Evolutionary conservation across 306 rosid genomes (phyloP), one percentile per base, ranked within the genome.

Genomic region (Cicer judaicum): DNA sequence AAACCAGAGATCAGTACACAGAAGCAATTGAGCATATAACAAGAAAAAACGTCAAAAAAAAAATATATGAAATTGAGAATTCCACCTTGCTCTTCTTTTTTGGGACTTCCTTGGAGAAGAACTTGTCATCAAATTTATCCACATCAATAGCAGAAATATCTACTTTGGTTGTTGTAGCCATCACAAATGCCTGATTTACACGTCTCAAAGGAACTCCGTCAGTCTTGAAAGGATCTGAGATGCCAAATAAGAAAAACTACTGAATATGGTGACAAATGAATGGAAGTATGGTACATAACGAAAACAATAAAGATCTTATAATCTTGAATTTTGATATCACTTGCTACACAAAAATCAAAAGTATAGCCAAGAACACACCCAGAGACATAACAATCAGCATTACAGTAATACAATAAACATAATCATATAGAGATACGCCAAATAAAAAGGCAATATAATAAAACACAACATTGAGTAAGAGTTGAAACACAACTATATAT

Each of bases 151-250:
- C 86, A 39, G 90, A 80, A 16, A 89, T 41, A 74, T 89, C 95
- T 14, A 89, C 85, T 79, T 87, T 84, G 12, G 92, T 87, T 53
- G 95, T 85, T 46, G 95, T 89, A 19, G 78, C 89, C 74, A 87
- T 85, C 36, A 87, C 88, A 11, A 87, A 89, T 1, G 95, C 71
- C 16, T 89, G 95, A 29, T 86, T 82, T 38, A 89, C 92, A 13
- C 95, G 88, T 76, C 95, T 87, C 76, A 89, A 81, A 10, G 95
- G 92, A 70, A 89, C 95, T 19, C 92, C 95, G 7, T 89, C 87
- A 11, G 87, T 76, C 80, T 85, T 85, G 74, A 85, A 89, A 19
- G 92, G 95, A 3, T 92, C 92, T 87, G 68, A 62, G 70, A 42
- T 34, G 40, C 10, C 6, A 76, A 38, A 34, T 0, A 4, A 11